Evolutionary conservation across 2,329 filamentous ascomycete species (phyloP).

Genomic region (Phaeosphaeriaceae sp.): DNA sequence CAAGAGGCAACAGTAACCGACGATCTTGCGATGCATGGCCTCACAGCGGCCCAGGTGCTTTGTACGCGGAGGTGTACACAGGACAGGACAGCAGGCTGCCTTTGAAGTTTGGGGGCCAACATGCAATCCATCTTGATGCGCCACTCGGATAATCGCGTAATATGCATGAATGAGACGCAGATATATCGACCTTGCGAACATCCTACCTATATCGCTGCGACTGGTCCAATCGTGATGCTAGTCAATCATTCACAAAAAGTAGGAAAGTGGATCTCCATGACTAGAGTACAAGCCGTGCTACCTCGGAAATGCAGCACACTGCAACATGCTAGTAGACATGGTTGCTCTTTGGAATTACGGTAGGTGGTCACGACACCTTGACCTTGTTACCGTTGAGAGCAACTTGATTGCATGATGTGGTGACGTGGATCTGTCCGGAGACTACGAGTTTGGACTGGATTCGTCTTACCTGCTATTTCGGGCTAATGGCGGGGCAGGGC

Average conservation of each 20-base stretch:
- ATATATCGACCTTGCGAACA: too few species aligned
- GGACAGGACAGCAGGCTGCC: not conserved
- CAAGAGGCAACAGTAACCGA: not conserved
- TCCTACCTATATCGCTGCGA: not conserved
- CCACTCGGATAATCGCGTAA: not conserved
- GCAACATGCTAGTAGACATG: not conserved
- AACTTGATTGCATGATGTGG: not conserved
- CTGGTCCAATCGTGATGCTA: not conserved
- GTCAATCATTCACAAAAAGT: not conserved
- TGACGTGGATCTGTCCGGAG: not conserved
- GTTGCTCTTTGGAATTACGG: not conserved
- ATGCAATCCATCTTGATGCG: not conserved
- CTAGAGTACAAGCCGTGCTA: not conserved
- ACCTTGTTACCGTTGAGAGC: not conserved
- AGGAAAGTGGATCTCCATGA: not conserved
- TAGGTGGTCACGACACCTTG: not conserved
- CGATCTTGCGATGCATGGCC: not conserved
- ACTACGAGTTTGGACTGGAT: constrained; percentile 1
- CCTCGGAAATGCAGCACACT: not conserved
- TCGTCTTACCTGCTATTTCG: constrained; percentile 38
- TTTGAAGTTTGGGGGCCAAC: not conserved
- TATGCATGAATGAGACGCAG: not conserved
- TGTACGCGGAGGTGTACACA: too few species aligned
- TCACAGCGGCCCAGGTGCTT: too few species aligned
- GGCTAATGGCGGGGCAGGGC: constrained; percentile 18